Percentiles rank a stretch among this genome's conserved stretches.
phyloP scores from a whole-genome alignment of 768 basidiomycete species.

The Lepiota venenata region DNA sequence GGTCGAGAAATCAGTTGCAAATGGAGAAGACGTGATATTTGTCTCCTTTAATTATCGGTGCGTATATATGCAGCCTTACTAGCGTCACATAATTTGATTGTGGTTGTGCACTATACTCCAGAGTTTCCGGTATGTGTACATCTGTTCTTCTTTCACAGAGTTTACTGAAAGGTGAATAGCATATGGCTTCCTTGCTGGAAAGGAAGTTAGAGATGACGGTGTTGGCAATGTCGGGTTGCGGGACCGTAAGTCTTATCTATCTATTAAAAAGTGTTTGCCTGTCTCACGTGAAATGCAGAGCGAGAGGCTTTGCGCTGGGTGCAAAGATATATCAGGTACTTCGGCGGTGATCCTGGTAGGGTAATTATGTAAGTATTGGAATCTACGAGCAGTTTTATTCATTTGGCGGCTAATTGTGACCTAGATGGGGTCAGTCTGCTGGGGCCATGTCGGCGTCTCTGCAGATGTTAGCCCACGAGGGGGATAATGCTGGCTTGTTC shows the following conservation, averaged over 20 bases:
- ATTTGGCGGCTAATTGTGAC: not conserved
- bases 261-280: no score
- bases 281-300: constrained; percentile 20
- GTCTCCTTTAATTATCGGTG: constrained; percentile 38
- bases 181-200: constrained; percentile 38
- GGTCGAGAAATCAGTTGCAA: constrained; percentile 19
- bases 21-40: constrained; percentile 30
- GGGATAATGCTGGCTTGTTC: constrained; percentile 30
- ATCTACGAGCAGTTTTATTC: not conserved
- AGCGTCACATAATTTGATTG: constrained; percentile 11
- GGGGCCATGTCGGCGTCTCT: constrained; percentile 40
- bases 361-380: constrained; percentile 34
- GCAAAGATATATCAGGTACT: constrained; percentile 44
- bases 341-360: constrained; percentile 48
- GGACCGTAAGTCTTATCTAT: constrained; percentile 39
- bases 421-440: constrained; percentile 42
- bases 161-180: constrained; percentile 16
- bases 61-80: not conserved
- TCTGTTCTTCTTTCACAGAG: not conserved
- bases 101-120: constrained; percentile 17
- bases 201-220: constrained; percentile 35
- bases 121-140: not conserved
- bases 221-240: constrained; percentile 46
- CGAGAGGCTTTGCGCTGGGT: constrained; percentile 51
- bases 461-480: constrained; percentile 32